Percentiles rank a stretch among this genome's conserved stretches.
Evolutionary conservation across 2,329 filamentous ascomycete genomes (phyloP).

Genomic region (Cytospora paraplurivora): DNA sequence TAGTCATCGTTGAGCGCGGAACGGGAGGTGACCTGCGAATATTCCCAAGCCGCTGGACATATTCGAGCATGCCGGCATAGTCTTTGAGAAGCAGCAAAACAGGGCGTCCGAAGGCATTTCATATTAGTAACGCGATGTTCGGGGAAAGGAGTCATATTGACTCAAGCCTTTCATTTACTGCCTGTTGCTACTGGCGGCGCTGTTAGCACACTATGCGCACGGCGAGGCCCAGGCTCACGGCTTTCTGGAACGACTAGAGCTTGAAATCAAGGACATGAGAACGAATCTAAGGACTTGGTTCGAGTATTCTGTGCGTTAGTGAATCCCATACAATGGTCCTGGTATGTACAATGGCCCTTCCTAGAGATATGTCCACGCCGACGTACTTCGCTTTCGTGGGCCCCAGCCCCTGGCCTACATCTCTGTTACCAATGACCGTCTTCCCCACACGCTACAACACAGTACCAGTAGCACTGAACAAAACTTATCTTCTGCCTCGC

Average conservation of each 20-base stretch:
- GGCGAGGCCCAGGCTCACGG: no score
- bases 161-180: no score
- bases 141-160: no score
- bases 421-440: background rate
- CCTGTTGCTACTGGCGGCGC: no score
- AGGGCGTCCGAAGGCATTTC: no score
- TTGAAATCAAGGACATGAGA: background rate
- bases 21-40: no score
- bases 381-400: slow-evolving; percentile 6
- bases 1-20: no score
- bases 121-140: no score
- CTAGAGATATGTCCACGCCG: slow-evolving; percentile 9
- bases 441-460: background rate
- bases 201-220: no score
- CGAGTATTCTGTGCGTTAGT: slow-evolving; percentile 10
- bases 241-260: no score
- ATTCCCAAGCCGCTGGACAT: background rate
- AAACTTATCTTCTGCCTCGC: slow-evolving; percentile 12
- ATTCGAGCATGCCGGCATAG: background rate
- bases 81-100: background rate
- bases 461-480: slow-evolving; percentile 3
- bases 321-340: slow-evolving; percentile 2
- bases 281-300: background rate
- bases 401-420: background rate
- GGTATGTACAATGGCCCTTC: background rate